These are phyloP conservation scores for Vitis labrusca DNA, from an alignment of 164 flowering plant species.

Conservation along the genomic window DNA sequence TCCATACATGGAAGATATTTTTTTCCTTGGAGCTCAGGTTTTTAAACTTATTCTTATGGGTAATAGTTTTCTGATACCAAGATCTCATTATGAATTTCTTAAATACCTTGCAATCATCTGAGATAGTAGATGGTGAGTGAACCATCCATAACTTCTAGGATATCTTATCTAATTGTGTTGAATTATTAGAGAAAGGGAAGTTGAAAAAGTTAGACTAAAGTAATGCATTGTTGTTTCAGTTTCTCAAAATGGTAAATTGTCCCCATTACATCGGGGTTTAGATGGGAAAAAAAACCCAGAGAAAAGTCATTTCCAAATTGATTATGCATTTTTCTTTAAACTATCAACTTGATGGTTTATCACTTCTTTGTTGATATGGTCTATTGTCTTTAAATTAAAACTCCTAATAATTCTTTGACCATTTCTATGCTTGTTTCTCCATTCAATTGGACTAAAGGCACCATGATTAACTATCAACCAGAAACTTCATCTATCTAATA, in stretches of 20 bases:
- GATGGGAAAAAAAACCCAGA: conserved; percentile 22
- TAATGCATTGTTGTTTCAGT: conserved; percentile 40
- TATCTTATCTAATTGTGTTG: not conserved
- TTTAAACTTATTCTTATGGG: not conserved
- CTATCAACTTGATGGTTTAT: too few species aligned
- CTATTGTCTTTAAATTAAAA: too few species aligned
- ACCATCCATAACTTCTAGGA: not conserved
- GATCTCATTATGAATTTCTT: conserved; percentile 72
- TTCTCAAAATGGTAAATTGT: conserved; percentile 68
- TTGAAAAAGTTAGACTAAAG: not conserved
- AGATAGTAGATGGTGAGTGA: conserved; percentile 70
- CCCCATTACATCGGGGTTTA: conserved; percentile 52
- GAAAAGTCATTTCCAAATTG: too few species aligned
- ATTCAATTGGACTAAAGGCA: too few species aligned
- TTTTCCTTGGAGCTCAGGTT: not conserved
- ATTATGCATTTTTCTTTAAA: too few species aligned
- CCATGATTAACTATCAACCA: too few species aligned
- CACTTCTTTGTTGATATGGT: too few species aligned
- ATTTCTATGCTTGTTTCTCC: too few species aligned
- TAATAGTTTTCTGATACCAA: conserved; percentile 34
- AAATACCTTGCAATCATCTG: conserved; percentile 69
- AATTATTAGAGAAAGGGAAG: not conserved
- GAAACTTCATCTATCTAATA: not conserved
- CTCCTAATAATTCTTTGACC: too few species aligned
- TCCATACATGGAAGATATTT: not conserved